Conservation (phyloP, 331 rosid genomes). For the Quercus lobata region DNA sequence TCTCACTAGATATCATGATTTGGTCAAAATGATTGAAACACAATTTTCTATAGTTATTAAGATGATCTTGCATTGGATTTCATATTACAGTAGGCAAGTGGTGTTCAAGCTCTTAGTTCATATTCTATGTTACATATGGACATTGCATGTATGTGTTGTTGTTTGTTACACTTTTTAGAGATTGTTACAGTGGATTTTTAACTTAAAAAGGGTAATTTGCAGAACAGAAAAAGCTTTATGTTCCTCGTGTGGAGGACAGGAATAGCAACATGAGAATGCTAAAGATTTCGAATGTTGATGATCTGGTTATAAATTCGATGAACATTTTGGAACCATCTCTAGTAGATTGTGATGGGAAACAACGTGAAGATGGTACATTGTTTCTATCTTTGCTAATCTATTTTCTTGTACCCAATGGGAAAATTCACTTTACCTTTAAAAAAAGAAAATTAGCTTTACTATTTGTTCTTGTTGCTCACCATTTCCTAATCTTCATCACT, state of each 20-base stretch:
- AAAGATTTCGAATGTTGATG: slow-evolving; percentile 61
- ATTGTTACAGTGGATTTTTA: not conserved
- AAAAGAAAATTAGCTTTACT: not conserved
- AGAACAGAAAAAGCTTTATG: slow-evolving; percentile 12
- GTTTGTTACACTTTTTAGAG: not conserved
- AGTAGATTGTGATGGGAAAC: slow-evolving; percentile 64
- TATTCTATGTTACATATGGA: not conserved
- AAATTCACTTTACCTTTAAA: not conserved
- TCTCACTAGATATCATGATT: no score
- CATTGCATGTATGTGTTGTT: not conserved
- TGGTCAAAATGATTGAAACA: no score
- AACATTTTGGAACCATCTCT: slow-evolving; percentile 83
- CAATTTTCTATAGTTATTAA: no score
- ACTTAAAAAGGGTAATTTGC: not conserved
- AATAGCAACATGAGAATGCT: slow-evolving; percentile 73
- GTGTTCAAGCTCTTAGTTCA: no score
- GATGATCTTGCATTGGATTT: no score
- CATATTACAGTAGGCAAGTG: no score
- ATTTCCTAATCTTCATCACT: not conserved
- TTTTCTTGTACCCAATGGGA: not conserved
- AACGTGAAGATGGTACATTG: slow-evolving; percentile 80
- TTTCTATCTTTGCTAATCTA: not conserved
- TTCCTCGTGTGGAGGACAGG: slow-evolving; percentile 58
- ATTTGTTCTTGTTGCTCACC: not conserved
- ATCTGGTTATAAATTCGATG: slow-evolving; percentile 87